These are phyloP conservation scores for Mucor racemosus DNA, from an alignment of 371 early-diverging fungal genomes.

Conservation along the genomic window DNA sequence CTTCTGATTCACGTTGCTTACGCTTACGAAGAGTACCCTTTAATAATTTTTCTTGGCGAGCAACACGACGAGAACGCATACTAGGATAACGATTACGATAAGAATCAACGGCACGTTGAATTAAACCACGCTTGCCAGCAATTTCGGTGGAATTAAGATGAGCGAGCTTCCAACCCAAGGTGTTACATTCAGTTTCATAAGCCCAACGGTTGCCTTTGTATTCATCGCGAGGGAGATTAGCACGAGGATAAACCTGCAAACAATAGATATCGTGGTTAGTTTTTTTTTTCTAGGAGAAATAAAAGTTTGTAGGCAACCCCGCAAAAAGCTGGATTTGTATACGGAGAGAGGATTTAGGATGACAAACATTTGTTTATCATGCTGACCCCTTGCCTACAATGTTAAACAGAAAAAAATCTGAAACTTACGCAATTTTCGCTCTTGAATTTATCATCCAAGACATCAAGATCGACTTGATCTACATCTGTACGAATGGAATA, in stretches of 20 bases:
- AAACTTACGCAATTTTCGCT: slow-evolving; percentile 40
- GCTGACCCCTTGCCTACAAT: neutral
- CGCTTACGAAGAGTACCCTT: slow-evolving; percentile 51
- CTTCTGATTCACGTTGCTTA: slow-evolving; percentile 33
- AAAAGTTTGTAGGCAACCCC: slow-evolving; percentile 1
- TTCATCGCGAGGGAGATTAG: slow-evolving; percentile 64
- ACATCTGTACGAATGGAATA: slow-evolving; percentile 81
- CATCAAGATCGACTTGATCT: slow-evolving; percentile 56
- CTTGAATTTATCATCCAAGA: slow-evolving; percentile 36
- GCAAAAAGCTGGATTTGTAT: slow-evolving; percentile 1
- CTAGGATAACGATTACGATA: slow-evolving; percentile 86
- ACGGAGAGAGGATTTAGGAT: neutral
- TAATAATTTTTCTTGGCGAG: slow-evolving; percentile 76
- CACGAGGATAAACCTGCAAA: slow-evolving; percentile 58
- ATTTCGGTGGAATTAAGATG: slow-evolving; percentile 80
- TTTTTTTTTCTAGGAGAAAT: neutral
- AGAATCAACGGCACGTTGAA: slow-evolving; percentile 94
- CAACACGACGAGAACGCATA: slow-evolving; percentile 78
- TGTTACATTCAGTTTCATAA: slow-evolving; percentile 41
- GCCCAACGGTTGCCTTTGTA: slow-evolving; percentile 82
- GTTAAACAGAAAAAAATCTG: neutral
- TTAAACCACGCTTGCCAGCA: slow-evolving; percentile 84
- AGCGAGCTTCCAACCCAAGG: slow-evolving; percentile 43
- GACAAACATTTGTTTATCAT: slow-evolving; percentile 1
- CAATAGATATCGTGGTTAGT: neutral